Base-by-base conservation (phyloP, 2,329 filamentous ascomycete genomes). In the Alternaria metachromatica region DNA sequence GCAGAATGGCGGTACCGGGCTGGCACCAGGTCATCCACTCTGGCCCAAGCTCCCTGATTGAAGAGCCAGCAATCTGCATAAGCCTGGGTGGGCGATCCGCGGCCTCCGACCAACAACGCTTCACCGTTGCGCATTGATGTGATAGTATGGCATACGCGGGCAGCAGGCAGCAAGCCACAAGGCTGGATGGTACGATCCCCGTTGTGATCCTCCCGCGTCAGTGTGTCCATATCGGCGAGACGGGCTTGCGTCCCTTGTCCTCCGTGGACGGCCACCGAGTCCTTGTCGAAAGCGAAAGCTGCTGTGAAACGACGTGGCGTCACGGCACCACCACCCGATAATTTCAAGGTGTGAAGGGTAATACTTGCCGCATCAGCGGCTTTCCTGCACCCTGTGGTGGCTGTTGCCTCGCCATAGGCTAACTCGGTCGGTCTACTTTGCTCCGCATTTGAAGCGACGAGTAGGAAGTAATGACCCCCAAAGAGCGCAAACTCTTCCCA, bases 401-500 rank as follows among this genome's bases (percentile, higher is more conserved):
- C 41, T 56, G 55, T 33, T 60, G 46, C 45, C 58, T 62, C 45
- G 8, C 55, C 11, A 21, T 48, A 44, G 54, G 45, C 33, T 44
- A 66, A 49, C 46, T 66, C 63, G 55, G 58, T 64, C 48, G 68
- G 55, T 30, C 49, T 37, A 64, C 50, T 43, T 59, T 62, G 50
- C 56, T 68, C 65, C 58, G 64, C 66, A 71, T 81, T 88, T 45
- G 82, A 85, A 13, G 93, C 92, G 20, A 88, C 84, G 9, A 97
- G 84, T 46, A 97, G 81, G 70, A 94, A 92, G 79, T 97, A 97
- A 79, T 97, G 94, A 33, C 89, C 89, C 3, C 88, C 89, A 78
- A 96, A 97, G 1, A 97, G 83, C 3, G 91, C 89, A 75, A 97
- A 94, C 73, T 97, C 95, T 79, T 98, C 95, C 93, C 93, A 97